These are phyloP conservation scores for Cryphonectria parasitica DNA, from an alignment of 2,329 filamentous ascomycete species.

Conservation along the genomic window DNA sequence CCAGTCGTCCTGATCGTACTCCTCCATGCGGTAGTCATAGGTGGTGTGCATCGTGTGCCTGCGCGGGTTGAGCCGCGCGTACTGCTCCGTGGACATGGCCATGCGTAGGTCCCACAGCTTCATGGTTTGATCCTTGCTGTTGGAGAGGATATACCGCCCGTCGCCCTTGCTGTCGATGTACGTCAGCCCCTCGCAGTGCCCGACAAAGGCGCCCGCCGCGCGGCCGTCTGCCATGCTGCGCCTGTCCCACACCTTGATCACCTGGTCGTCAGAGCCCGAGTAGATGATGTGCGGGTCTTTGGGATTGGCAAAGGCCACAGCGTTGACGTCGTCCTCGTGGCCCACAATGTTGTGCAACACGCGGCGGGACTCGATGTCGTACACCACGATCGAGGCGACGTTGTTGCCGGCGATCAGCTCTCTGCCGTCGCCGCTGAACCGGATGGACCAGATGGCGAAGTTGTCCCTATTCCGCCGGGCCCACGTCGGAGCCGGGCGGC, in stretches of 20 bases:
- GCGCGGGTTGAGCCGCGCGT: constrained; percentile 59
- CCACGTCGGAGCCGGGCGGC: constrained; percentile 37
- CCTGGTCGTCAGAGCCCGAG: constrained; percentile 92
- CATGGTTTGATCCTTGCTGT: constrained; percentile 95
- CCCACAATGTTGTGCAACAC: constrained; percentile 76
- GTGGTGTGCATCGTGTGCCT: constrained; percentile 56
- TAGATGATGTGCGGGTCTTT: constrained; percentile 91
- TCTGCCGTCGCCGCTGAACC: constrained; percentile 89
- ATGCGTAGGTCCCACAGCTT: constrained; percentile 95
- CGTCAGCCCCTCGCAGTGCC: constrained; percentile 68
- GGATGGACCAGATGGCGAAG: constrained; percentile 82
- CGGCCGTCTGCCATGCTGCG: constrained; percentile 87
- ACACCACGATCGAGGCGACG: constrained; percentile 79
- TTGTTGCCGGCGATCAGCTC: constrained; percentile 91
- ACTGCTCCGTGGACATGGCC: constrained; percentile 76
- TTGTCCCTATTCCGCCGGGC: constrained; percentile 40
- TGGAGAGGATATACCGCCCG: constrained; percentile 83
- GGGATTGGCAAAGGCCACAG: constrained; percentile 91
- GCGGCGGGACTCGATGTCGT: constrained; percentile 82
- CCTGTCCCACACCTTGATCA: constrained; percentile 94
- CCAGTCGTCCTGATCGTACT: constrained; percentile 68
- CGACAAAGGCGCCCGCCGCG: constrained; percentile 67
- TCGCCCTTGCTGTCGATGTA: constrained; percentile 74
- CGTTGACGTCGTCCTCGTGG: constrained; percentile 90
- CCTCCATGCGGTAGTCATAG: constrained; percentile 76